Base-by-base conservation (phyloP, 805 yeast species). In the Yamadazyma laniorum region DNA sequence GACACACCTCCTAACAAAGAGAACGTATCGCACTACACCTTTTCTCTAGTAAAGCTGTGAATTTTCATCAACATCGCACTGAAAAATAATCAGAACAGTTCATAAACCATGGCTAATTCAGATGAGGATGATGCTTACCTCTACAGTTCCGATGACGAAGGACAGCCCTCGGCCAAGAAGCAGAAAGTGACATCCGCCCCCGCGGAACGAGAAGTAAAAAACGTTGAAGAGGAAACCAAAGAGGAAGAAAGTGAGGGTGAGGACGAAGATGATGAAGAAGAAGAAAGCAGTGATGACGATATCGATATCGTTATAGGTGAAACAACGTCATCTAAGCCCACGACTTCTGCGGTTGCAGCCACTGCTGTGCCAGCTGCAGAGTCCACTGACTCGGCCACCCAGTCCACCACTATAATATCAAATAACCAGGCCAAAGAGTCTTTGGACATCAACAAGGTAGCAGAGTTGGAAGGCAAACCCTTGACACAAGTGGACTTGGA, bases 401-500 rank as follows among this genome's bases (percentile, higher is more conserved):
- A 37, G 39, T 55, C 39, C 23, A 56, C 77, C 7, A 55, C 63
- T 3, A 65, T 71, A 23, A 53, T 66, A 47, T 30, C 56, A 47
- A 36, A 63, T 43, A 65, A 49, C 21, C 58, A 51, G 34, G 61
- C 61, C 19, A 70, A 69, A 5, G 71, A 77, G 0, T 53, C 84
- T 12, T 49, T 67, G 14, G 89, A 87, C 50, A 72, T 88, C n/a
- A 79, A 85, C 50, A 75, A 76, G 29, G 80, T 84, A 14, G 95
- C 88, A 1, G 79, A 75, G 44, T 74, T 73, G 43, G 84, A 89
- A 35, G 97, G 95, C 3, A 74, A 78, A 49, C 95, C 95, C 3
- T 68, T 93, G 34, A 86, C 95, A 0, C 80, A 84, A 48, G 72
- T 91, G 9, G 83, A 85, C 43, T 72, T 91, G 8, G 91, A 84